A percentile compares a stretch with the other conserved stretches of the same genome.
Conservation (phyloP, 2,329 filamentous ascomycete species). For the Hymenoscyphus albidus region DNA sequence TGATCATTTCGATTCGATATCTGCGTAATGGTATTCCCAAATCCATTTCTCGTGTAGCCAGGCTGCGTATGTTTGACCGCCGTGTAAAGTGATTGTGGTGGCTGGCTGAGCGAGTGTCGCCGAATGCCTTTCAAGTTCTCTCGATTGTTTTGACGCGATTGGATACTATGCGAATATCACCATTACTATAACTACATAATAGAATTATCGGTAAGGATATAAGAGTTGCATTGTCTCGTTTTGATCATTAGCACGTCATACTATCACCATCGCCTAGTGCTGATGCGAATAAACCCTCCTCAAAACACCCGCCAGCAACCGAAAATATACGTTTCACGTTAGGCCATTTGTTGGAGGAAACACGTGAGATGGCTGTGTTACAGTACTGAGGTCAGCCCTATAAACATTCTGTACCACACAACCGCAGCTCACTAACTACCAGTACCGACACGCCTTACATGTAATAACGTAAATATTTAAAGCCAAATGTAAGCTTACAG, state of each 20-base stretch:
- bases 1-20: background rate
- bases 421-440: background rate
- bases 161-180: background rate
- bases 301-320: background rate
- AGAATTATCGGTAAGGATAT: background rate
- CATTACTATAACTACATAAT: background rate
- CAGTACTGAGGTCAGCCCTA: background rate
- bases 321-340: background rate
- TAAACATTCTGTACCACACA: background rate
- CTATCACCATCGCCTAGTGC: background rate
- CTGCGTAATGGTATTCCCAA: background rate
- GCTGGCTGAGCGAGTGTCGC: conserved; percentile 1
- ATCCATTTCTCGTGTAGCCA: background rate
- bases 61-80: background rate
- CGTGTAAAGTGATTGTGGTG: background rate
- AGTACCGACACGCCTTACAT: background rate
- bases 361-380: background rate
- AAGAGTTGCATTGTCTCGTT: background rate
- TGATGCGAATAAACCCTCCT: background rate
- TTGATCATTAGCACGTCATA: background rate
- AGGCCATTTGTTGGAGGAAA: background rate
- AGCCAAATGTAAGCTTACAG: background rate
- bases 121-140: background rate
- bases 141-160: background rate
- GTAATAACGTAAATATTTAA: background rate